phyloP scores from a whole-genome alignment of 495 filamentous ascomycete species.

The Tetracladium setigerum region DNA sequence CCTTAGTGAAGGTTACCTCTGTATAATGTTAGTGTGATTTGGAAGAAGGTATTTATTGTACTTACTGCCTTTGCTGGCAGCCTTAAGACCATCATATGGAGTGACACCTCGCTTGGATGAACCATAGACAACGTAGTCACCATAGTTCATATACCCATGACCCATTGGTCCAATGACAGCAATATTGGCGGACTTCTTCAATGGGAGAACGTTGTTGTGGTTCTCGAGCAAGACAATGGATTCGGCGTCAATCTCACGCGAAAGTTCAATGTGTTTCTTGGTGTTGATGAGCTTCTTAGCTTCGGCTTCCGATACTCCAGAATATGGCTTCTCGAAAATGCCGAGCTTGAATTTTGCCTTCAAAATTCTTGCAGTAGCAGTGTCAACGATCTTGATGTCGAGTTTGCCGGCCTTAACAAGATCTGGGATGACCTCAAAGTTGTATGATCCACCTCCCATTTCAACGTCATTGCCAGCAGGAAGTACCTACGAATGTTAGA shows the following conservation, averaged over 20 bases:
- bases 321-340: constrained; percentile 60
- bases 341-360: constrained; percentile 58
- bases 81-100: constrained; percentile 57
- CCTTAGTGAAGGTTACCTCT: constrained; percentile 55
- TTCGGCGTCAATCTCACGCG: constrained; percentile 54
- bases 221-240: constrained; percentile 67
- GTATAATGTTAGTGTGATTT: constrained; percentile 7
- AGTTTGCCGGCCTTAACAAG: constrained; percentile 52
- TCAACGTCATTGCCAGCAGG: constrained; percentile 66
- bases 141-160: constrained; percentile 62
- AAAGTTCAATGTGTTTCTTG: constrained; percentile 43
- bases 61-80: constrained; percentile 37
- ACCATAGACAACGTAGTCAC: constrained; percentile 58
- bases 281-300: constrained; percentile 52
- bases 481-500: constrained; percentile 33
- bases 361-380: constrained; percentile 55
- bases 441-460: constrained; percentile 68
- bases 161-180: constrained; percentile 74
- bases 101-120: constrained; percentile 56
- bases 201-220: constrained; percentile 49
- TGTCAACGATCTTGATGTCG: constrained; percentile 46
- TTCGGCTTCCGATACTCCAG: constrained; percentile 41
- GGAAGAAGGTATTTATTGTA: constrained; percentile 16
- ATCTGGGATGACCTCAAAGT: constrained; percentile 57
- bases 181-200: constrained; percentile 51